Conservation (phyloP, 768 basidiomycete genomes). For the Tubosaeta brunneosetosa region DNA sequence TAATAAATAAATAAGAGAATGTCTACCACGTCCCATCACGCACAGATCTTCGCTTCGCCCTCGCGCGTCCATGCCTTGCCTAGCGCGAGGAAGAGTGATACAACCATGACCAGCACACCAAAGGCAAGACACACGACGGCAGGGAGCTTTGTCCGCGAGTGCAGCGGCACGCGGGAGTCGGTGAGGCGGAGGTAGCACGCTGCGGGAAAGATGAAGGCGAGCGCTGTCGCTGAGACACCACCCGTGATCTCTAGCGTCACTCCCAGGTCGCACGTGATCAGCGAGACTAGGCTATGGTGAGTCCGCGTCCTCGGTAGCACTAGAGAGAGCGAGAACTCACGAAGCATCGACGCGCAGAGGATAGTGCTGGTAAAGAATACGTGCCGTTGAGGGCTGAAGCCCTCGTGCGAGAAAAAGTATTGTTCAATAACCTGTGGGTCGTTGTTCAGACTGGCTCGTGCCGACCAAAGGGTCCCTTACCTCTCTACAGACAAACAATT, state of each 20-base stretch:
- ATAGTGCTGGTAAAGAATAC: constrained; percentile 87
- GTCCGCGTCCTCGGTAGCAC: neutral
- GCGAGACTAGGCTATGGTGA: constrained; percentile 55
- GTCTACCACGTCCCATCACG: constrained; percentile 33
- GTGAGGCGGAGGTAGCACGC: constrained; percentile 79
- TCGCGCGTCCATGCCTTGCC: constrained; percentile 73
- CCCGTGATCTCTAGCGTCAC: constrained; percentile 97
- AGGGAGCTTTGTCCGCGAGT: constrained; percentile 68
- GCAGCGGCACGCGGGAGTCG: constrained; percentile 54
- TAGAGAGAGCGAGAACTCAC: constrained; percentile 39
- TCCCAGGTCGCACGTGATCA: constrained; percentile 95
- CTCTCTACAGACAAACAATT: constrained; percentile 96
- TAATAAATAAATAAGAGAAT: constrained; percentile 18
- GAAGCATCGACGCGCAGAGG: constrained; percentile 73
- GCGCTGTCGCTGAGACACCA: constrained; percentile 87
- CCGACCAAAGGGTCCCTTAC: constrained; percentile 33
- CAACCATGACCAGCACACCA: constrained; percentile 69
- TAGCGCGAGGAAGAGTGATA: constrained; percentile 74
- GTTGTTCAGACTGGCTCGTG: neutral
- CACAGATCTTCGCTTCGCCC: constrained; percentile 69
- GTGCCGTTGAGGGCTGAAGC: constrained; percentile 79
- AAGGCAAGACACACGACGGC: constrained; percentile 70
- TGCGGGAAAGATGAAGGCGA: constrained; percentile 91
- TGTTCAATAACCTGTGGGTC: constrained; percentile 79
- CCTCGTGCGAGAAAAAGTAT: constrained; percentile 88